Conservation (phyloP, 2,329 filamentous ascomycete species). For the Pseudogymnoascus sp. region DNA sequence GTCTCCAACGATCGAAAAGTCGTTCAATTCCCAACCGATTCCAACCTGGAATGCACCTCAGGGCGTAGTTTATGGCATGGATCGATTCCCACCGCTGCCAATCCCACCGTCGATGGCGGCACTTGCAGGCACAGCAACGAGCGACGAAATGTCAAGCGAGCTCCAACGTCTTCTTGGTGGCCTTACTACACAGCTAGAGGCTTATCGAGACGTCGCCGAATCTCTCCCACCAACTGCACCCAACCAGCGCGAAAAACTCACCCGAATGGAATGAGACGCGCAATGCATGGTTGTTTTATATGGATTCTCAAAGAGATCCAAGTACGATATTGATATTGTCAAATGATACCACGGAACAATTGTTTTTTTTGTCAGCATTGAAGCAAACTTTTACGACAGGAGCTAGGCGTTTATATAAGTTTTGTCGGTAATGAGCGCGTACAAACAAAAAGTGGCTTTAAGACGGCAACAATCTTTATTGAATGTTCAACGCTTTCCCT, state of each 20-base stretch:
- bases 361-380: neutral
- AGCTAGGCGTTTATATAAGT: neutral
- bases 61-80: conserved; percentile 1
- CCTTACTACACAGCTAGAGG: conserved; percentile 21
- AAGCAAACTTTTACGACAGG: neutral
- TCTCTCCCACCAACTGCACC: conserved; percentile 8
- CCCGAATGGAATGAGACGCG: neutral
- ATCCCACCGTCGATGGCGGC: conserved; percentile 22
- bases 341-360: neutral
- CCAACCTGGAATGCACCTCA: conserved; percentile 15
- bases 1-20: conserved; percentile 11
- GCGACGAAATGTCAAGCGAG: conserved; percentile 23
- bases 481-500: neutral
- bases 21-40: conserved; percentile 9
- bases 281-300: neutral
- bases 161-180: conserved; percentile 20
- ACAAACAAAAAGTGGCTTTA: neutral
- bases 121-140: conserved; percentile 21
- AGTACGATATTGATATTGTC: neutral
- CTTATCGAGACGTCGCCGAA: conserved; percentile 23
- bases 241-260: neutral
- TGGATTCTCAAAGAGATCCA: neutral
- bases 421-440: neutral
- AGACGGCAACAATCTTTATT: neutral
- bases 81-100: conserved; percentile 19